Evolutionary conservation across 2,329 filamentous ascomycete genomes (phyloP).

Genomic region (Calonectria montana): DNA sequence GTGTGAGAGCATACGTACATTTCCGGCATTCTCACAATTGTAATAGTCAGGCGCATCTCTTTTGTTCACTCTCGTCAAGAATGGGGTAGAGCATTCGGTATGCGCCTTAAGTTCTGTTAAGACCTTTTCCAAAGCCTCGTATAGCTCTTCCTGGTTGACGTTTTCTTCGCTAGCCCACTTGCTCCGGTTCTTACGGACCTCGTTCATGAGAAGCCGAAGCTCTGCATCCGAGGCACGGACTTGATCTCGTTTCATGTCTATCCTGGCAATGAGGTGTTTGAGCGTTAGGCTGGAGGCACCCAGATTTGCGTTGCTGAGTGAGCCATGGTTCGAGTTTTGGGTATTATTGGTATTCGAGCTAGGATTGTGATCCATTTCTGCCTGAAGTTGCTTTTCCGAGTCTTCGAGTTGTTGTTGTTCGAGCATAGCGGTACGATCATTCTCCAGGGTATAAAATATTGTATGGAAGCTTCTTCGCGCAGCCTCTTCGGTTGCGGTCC

Average conservation of each 20-base stretch:
- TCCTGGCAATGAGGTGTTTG: constrained; percentile 95
- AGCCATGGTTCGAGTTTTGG: constrained; percentile 79
- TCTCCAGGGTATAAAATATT: constrained; percentile 94
- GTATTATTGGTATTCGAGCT: constrained; percentile 62
- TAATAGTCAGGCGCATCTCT: constrained; percentile 97
- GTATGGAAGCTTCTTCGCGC: constrained; percentile 93
- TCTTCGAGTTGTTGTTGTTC: constrained; percentile 98
- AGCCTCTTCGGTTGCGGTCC: constrained; percentile 88
- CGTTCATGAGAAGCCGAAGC: constrained; percentile 91
- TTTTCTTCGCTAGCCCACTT: constrained; percentile 99
- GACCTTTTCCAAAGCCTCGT: constrained; percentile 96
- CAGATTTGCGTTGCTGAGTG: constrained; percentile 91
- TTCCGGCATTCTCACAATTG: constrained; percentile 71
- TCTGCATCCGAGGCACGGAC: constrained; percentile 95
- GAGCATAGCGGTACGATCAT: constrained; percentile 94
- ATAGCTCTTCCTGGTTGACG: constrained; percentile 96
- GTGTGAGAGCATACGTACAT: not conserved
- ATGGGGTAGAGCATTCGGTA: constrained; percentile 97
- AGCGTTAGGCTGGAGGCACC: constrained; percentile 95
- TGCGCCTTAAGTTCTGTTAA: constrained; percentile 96
- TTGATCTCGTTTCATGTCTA: constrained; percentile 91
- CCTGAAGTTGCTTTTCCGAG: constrained; percentile 94
- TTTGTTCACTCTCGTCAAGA: constrained; percentile 94
- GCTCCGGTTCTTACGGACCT: constrained; percentile 96
- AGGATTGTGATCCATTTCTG: constrained; percentile 84